Evolutionary conservation across 805 yeast species (phyloP).

Genomic region (Cyberlindnera subsufficiens): DNA sequence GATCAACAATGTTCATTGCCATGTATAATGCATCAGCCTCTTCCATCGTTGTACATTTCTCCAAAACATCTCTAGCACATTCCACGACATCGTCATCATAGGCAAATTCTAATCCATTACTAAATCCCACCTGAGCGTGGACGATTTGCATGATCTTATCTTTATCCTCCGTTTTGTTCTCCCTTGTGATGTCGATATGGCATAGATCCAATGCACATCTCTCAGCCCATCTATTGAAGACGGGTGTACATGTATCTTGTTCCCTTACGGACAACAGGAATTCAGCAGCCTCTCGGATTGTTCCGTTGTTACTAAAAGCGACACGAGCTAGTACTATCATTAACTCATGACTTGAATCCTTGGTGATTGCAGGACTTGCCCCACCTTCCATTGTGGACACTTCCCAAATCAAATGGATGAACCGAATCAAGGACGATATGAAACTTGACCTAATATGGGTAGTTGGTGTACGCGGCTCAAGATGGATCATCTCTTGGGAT

Average conservation of each 20-base stretch:
- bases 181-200: conserved; percentile 15
- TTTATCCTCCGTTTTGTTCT: conserved; percentile 11
- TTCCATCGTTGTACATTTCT: conserved; percentile 62
- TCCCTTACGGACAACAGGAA: conserved; percentile 33
- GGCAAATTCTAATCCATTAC: conserved; percentile 58
- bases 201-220: conserved; percentile 31
- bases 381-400: conserved; percentile 8
- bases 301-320: conserved; percentile 42
- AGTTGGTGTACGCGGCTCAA: conserved; percentile 19
- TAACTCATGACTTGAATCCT: conserved; percentile 36
- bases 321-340: conserved; percentile 47
- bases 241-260: conserved; percentile 18
- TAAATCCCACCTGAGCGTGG: conserved; percentile 35
- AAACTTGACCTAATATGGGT: conserved; percentile 18
- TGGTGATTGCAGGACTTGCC: conserved; percentile 18
- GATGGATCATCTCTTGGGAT: conserved; percentile 27
- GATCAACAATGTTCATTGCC: conserved; percentile 38
- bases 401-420: conserved; percentile 22
- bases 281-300: conserved; percentile 31
- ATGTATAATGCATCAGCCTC: conserved; percentile 72
- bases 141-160: conserved; percentile 22
- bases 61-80: conserved; percentile 65
- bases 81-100: conserved; percentile 61
- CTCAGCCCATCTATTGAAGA: conserved; percentile 42
- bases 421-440: conserved; percentile 15